Conservation (phyloP, 345 rosid species). For the Erodium maritimum region DNA sequence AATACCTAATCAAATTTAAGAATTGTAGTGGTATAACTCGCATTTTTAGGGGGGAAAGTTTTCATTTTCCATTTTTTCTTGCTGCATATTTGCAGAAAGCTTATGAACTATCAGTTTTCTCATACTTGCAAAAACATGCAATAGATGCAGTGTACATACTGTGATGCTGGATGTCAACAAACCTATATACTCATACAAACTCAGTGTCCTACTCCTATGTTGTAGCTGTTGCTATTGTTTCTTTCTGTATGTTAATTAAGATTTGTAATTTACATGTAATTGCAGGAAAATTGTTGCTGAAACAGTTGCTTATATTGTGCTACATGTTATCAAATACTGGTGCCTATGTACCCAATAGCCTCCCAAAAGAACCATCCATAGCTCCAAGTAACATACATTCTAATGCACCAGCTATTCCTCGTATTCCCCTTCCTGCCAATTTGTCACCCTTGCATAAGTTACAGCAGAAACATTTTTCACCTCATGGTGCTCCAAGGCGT, state of each 20-base stretch:
- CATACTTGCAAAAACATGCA: background rate
- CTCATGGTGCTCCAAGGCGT: slow-evolving; percentile 23
- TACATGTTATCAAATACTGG: slow-evolving; percentile 22
- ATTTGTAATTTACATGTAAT: slow-evolving; percentile 1
- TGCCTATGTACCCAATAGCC: slow-evolving; percentile 27
- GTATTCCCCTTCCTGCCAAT: slow-evolving; percentile 37
- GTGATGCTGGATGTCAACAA: background rate
- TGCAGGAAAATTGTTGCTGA: slow-evolving; percentile 44
- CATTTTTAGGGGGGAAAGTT: background rate
- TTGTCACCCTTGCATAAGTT: slow-evolving; percentile 30
- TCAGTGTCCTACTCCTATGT: slow-evolving; percentile 1
- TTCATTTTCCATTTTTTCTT: background rate
- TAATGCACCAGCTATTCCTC: slow-evolving; percentile 30
- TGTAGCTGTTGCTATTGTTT: background rate
- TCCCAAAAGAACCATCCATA: slow-evolving; percentile 17
- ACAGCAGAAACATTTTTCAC: slow-evolving; percentile 30
- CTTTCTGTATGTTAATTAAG: slow-evolving; percentile 6
- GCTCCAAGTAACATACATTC: slow-evolving; percentile 32
- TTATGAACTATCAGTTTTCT: background rate
- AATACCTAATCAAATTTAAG: background rate
- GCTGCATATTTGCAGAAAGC: background rate
- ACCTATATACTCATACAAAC: background rate
- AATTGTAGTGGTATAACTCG: background rate
- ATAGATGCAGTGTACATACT: background rate
- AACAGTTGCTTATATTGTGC: slow-evolving; percentile 26